Conservation (phyloP, 2,329 filamentous ascomycete genomes). For the Aureobasidium uvarum region DNA sequence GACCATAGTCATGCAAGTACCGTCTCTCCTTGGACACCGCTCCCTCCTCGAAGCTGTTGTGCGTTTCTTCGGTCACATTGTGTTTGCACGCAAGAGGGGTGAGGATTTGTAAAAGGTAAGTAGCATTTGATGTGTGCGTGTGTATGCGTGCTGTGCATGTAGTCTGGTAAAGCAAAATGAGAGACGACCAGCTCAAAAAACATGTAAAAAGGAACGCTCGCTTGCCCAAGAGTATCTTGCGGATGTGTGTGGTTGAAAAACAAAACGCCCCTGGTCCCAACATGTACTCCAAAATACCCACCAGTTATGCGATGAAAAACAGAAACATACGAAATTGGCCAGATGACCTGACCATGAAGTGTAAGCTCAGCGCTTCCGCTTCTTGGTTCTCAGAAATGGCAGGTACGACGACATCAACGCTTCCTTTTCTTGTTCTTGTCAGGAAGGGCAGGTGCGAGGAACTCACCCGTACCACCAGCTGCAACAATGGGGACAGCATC, state of each 20-base stretch:
- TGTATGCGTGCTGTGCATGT: slow-evolving; percentile 10
- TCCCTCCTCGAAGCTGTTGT: neutral
- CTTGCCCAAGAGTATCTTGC: slow-evolving; percentile 19
- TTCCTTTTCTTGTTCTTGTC: slow-evolving; percentile 71
- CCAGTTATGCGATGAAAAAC: slow-evolving; percentile 4
- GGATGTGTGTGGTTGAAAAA: slow-evolving; percentile 8
- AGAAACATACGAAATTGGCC: slow-evolving; percentile 22
- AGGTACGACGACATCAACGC: slow-evolving; percentile 47
- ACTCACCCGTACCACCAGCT: slow-evolving; percentile 38
- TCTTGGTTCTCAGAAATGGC: slow-evolving; percentile 59
- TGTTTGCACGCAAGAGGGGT: neutral
- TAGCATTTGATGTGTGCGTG: slow-evolving; percentile 16
- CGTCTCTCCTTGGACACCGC: neutral
- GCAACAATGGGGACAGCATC: slow-evolving; percentile 27
- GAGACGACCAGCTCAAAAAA: slow-evolving; percentile 17
- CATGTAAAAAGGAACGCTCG: slow-evolving; percentile 20
- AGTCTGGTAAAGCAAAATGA: slow-evolving; percentile 20
- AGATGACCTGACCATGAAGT: neutral
- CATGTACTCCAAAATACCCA: slow-evolving; percentile 25
- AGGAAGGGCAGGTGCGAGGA: slow-evolving; percentile 38
- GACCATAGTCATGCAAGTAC: neutral
- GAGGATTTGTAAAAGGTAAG: neutral
- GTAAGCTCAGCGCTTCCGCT: slow-evolving; percentile 60
- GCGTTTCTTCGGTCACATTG: neutral
- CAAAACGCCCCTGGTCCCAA: slow-evolving; percentile 4